These are phyloP conservation scores for Gautieria morchelliformis DNA, from an alignment of 768 basidiomycete genomes.

Conservation along the genomic window DNA sequence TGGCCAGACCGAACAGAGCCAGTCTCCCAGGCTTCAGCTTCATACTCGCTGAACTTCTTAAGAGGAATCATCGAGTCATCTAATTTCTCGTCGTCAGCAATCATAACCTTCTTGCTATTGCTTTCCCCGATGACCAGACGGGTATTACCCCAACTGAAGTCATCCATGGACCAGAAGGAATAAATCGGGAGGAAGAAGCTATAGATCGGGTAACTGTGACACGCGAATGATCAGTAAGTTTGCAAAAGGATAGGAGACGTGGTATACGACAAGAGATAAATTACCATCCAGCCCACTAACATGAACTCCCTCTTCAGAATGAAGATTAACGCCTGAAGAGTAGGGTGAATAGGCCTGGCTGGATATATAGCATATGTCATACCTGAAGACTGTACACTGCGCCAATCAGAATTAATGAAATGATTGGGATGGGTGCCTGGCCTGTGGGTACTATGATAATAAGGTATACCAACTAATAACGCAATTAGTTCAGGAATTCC, in stretches of 20 bases:
- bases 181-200: slow-evolving; percentile 92
- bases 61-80: slow-evolving; percentile 97
- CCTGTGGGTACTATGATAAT: slow-evolving; percentile 70
- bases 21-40: slow-evolving; percentile 86
- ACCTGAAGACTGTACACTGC: slow-evolving; percentile 70
- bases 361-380: no score
- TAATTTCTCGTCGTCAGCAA: slow-evolving; percentile 93
- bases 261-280: slow-evolving; percentile 76
- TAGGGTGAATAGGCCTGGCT: no score
- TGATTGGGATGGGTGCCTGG: slow-evolving; percentile 63
- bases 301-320: slow-evolving; percentile 96
- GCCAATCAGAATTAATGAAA: slow-evolving; percentile 87
- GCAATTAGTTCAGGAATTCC: neutral
- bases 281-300: slow-evolving; percentile 95
- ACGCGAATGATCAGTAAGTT: neutral
- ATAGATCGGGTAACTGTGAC: slow-evolving; percentile 76
- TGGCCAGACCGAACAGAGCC: slow-evolving; percentile 55
- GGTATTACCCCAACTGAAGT: slow-evolving; percentile 92
- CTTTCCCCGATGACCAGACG: slow-evolving; percentile 92
- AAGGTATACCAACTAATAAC: slow-evolving; percentile 63
- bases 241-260: neutral
- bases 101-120: slow-evolving; percentile 86
- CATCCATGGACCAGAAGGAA: slow-evolving; percentile 98
- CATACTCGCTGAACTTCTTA: slow-evolving; percentile 96
- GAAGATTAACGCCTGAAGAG: slow-evolving; percentile 72